phyloP scores from a whole-genome alignment of 164 flowering plant genomes.

The Chloranthus sessilifolius region DNA sequence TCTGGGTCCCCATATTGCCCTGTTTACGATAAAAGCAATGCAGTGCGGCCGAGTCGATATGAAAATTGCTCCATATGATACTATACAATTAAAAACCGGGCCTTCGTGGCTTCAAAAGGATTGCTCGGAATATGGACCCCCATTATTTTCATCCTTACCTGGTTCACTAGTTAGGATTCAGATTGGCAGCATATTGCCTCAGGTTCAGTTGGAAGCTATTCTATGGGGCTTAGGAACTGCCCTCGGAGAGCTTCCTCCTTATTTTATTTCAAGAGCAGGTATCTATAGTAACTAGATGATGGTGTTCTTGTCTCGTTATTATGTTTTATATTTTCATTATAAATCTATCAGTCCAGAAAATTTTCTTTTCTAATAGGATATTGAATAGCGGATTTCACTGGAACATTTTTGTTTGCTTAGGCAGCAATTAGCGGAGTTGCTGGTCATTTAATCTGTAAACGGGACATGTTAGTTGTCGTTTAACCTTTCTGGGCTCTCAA shows the following conservation, averaged over 20 bases:
- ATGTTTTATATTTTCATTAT: no score
- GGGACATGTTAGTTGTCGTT: no score
- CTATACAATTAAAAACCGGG: slow-evolving; percentile 70
- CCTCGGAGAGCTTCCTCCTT: slow-evolving; percentile 98
- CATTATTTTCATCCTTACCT: slow-evolving; percentile 43
- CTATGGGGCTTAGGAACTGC: slow-evolving; percentile 97
- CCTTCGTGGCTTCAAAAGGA: slow-evolving; percentile 92
- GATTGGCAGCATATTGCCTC: slow-evolving; percentile 78
- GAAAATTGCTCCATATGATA: slow-evolving; percentile 85
- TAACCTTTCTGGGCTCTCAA: no score
- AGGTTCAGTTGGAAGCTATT: slow-evolving; percentile 83
- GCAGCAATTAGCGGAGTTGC: no score
- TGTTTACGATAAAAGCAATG: slow-evolving; percentile 81
- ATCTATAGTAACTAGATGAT: no score
- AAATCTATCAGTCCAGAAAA: no score
- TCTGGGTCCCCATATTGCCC: slow-evolving; percentile 87
- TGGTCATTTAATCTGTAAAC: no score
- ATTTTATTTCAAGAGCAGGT: slow-evolving; percentile 98
- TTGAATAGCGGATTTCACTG: no score
- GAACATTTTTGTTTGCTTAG: no score
- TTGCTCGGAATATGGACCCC: slow-evolving; percentile 78
- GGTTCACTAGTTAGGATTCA: slow-evolving; percentile 53
- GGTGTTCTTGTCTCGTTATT: no score
- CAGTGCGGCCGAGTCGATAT: slow-evolving; percentile 90
- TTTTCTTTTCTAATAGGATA: no score